A percentile compares a stretch with the other conserved stretches of the same genome.
phyloP scores from a whole-genome alignment of 495 filamentous ascomycete species.

The Podospora pseudopauciseta region DNA sequence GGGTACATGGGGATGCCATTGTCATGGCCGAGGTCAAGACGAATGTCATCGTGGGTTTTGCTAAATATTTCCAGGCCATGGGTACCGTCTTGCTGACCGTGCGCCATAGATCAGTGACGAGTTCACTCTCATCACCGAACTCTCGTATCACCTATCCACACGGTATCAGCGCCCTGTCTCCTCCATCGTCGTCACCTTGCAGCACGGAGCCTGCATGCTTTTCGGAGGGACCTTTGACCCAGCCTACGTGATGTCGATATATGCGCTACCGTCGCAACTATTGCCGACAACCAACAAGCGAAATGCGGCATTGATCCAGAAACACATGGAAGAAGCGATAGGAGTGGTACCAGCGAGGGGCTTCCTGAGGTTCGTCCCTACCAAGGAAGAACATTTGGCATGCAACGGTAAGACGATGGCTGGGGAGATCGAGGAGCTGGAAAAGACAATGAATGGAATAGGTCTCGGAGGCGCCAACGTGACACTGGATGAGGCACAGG shows the following conservation, averaged over 20 bases:
- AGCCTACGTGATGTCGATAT: constrained; percentile 76
- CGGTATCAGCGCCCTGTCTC: constrained; percentile 70
- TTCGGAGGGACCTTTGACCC: constrained; percentile 72
- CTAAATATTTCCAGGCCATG: background rate
- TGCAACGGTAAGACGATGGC: constrained; percentile 64
- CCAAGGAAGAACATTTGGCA: constrained; percentile 66
- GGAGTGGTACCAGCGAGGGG: constrained; percentile 62
- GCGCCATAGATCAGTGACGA: constrained; percentile 57
- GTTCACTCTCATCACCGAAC: constrained; percentile 63
- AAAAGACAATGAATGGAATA: constrained; percentile 28
- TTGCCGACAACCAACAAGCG: constrained; percentile 77
- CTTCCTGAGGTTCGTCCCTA: constrained; percentile 64
- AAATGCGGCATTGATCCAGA: constrained; percentile 70
- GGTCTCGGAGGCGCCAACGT: background rate
- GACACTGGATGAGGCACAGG: background rate
- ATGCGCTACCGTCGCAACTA: constrained; percentile 62
- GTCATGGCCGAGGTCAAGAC: constrained; percentile 78
- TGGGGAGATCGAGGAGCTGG: constrained; percentile 62
- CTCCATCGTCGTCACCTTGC: constrained; percentile 66
- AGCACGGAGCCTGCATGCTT: constrained; percentile 70
- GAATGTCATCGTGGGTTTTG: constrained; percentile 69
- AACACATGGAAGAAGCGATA: constrained; percentile 62
- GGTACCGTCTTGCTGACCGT: background rate
- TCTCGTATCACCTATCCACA: constrained; percentile 65
- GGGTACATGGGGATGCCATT: constrained; percentile 61